Base-by-base conservation (phyloP, 495 filamentous ascomycete species). In the Monascus purpureus region DNA sequence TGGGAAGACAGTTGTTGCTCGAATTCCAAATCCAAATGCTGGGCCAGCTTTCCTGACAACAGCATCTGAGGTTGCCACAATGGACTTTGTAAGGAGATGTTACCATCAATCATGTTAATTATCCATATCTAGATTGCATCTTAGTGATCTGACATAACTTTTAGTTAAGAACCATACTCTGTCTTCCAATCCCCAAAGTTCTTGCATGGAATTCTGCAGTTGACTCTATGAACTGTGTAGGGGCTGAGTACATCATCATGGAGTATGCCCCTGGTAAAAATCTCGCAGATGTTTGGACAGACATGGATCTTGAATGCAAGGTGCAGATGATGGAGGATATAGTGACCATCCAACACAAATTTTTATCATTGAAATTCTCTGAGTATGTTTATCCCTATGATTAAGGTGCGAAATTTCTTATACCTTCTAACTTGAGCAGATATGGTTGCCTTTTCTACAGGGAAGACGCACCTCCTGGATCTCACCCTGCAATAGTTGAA, bases 161-260 rank as follows among this genome's bases (percentile, higher is more conserved):
- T 3, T 8, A 50, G 43, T 37, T 33, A 11, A 34, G 43, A 9
- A 39, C 20, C 25, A 25, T 45, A 1, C 41, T 55, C 4, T 27
- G 27, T 1, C 45, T 64, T 18, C 50, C 53, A 8, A 46, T 50
- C n/a, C 54, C 51, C 13, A 43, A 36, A 37, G 51, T 64, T 11
- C 47, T 55, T 31, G 52, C 50, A 31, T 64, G 58, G 57, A 56
- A 38, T 41, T 38, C 52, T 12, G 23, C 33, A 34, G 18, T 15
- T 14, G 37, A 53, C 34, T n/a, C n/a, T n/a, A n/a, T n/a, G n/a
- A 55, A 46, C 26, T 23, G 43, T 20, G 46, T 57, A 29, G 50
- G 50, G n/a, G 44, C 39, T 17, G 56, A 61, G 35, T 61, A 60
- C 30, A 61, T 64, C 37, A 53, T 64, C 8, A 61, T 56, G 50